phyloP scores from a whole-genome alignment of 1,284 basidiomycete genomes.

The Moesziomyces antarcticus region DNA sequence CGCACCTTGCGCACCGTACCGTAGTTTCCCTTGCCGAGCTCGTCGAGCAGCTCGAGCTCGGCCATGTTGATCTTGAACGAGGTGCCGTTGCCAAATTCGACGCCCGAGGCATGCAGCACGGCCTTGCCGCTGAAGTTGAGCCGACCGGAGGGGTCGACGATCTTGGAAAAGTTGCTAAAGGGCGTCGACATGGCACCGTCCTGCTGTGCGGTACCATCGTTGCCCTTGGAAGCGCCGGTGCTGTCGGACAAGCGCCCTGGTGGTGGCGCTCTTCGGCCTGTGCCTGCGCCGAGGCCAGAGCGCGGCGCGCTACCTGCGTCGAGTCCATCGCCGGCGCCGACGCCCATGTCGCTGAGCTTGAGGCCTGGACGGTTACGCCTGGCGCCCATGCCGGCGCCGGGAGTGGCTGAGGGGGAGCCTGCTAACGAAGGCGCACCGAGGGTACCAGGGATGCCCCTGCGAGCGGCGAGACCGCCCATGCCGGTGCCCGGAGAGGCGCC shows the following conservation, averaged over 20 bases:
- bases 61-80: slow-evolving; percentile 96
- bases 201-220: slow-evolving; percentile 5
- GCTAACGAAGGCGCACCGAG: slow-evolving; percentile 72
- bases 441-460: slow-evolving; percentile 69
- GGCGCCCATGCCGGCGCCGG: slow-evolving; percentile 30
- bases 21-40: slow-evolving; percentile 95
- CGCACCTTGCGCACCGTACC: slow-evolving; percentile 95
- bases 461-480: slow-evolving; percentile 48
- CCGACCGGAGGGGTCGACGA: slow-evolving; percentile 95
- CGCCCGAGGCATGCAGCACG: slow-evolving; percentile 87
- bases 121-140: slow-evolving; percentile 95
- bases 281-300: slow-evolving; percentile 70
- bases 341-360: slow-evolving; percentile 60
- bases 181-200: slow-evolving; percentile 74
- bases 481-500: slow-evolving; percentile 32
- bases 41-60: slow-evolving; percentile 85
- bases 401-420: slow-evolving; percentile 14
- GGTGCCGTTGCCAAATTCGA: slow-evolving; percentile 92
- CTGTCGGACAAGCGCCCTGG: slow-evolving; percentile 67
- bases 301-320: slow-evolving; percentile 5
- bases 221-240: slow-evolving; percentile 53
- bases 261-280: slow-evolving; percentile 73
- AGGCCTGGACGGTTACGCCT: slow-evolving; percentile 48
- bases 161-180: slow-evolving; percentile 92
- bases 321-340: slow-evolving; percentile 15